Evolutionary conservation across 345 rosid species (phyloP).

Genomic region (Brassica rapa): DNA sequence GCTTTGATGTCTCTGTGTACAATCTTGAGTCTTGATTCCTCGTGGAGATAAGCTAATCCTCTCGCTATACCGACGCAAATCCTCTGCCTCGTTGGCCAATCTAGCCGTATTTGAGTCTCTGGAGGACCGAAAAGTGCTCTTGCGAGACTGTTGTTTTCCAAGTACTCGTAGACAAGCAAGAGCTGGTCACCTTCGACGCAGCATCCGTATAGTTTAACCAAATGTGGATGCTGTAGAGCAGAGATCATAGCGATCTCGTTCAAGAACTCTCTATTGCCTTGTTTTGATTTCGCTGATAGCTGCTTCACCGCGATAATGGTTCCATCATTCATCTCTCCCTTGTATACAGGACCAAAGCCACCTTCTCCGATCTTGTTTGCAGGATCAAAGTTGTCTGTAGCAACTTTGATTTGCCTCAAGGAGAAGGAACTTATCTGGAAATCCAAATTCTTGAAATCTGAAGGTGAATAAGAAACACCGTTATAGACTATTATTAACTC

Average conservation of each 20-base stretch:
- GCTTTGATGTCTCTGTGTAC: conserved; percentile 41
- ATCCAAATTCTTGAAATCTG: conserved; percentile 48
- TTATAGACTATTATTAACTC: neutral
- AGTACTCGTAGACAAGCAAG: conserved; percentile 30
- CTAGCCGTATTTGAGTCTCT: conserved; percentile 35
- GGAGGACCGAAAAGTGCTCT: conserved; percentile 46
- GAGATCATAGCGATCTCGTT: conserved; percentile 66
- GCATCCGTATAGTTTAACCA: conserved; percentile 57
- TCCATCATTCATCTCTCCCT: conserved; percentile 56
- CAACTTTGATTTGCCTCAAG: conserved; percentile 52
- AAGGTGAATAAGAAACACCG: conserved; percentile 4
- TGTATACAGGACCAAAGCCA: conserved; percentile 67
- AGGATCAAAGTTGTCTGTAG: conserved; percentile 54
- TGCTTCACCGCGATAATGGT: conserved; percentile 58
- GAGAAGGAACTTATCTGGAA: conserved; percentile 52
- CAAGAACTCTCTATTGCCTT: conserved; percentile 62
- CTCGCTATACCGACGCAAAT: conserved; percentile 53
- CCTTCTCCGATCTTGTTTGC: conserved; percentile 66
- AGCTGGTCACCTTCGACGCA: conserved; percentile 58
- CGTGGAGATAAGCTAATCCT: conserved; percentile 53
- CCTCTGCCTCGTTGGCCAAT: conserved; percentile 46
- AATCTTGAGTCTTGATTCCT: conserved; percentile 50
- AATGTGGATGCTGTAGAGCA: conserved; percentile 59
- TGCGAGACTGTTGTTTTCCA: conserved; percentile 55
- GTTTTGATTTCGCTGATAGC: conserved; percentile 55